Percentiles rank a stretch among this genome's conserved stretches.
These are phyloP conservation scores for Lagerstroemia speciosa DNA, from an alignment of 345 rosid genomes.

Conservation along the genomic window DNA sequence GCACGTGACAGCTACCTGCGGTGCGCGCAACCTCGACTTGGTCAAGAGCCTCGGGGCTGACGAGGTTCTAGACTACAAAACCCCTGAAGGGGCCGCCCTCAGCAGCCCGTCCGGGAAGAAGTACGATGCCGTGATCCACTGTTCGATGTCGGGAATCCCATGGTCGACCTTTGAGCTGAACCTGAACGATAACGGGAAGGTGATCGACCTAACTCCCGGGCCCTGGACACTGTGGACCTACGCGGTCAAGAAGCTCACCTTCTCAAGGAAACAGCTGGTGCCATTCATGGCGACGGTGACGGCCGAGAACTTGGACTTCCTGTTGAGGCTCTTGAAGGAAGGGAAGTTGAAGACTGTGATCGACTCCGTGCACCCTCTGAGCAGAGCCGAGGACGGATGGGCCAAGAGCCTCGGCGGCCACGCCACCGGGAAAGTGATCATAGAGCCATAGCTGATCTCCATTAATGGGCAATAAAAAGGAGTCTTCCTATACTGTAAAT, in stretches of 20 bases:
- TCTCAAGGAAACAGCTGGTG: slow-evolving; percentile 59
- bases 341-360: slow-evolving; percentile 58
- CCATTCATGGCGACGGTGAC: slow-evolving; percentile 35
- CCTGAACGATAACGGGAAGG: slow-evolving; percentile 49
- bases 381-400: slow-evolving; percentile 74
- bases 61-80: slow-evolving; percentile 73
- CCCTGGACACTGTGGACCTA: slow-evolving; percentile 34
- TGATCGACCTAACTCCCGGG: slow-evolving; percentile 47
- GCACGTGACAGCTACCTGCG: slow-evolving; percentile 81
- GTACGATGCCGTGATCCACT: slow-evolving; percentile 65
- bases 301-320: slow-evolving; percentile 36
- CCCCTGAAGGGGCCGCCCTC: slow-evolving; percentile 65
- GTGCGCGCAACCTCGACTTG: slow-evolving; percentile 56
- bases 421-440: slow-evolving; percentile 74
- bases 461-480: not conserved
- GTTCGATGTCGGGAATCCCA: slow-evolving; percentile 42
- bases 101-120: slow-evolving; percentile 63
- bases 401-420: slow-evolving; percentile 53
- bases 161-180: slow-evolving; percentile 64
- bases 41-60: slow-evolving; percentile 76
- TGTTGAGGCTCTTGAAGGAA: slow-evolving; percentile 45
- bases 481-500: not conserved
- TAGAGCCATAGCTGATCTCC: slow-evolving; percentile 36
- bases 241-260: slow-evolving; percentile 40
- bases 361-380: slow-evolving; percentile 45